Percentiles rank a stretch among this genome's conserved stretches.
phyloP scores from a whole-genome alignment of 225 moss, liverwort and hornwort genomes.

The Marchantia paleacea region DNA sequence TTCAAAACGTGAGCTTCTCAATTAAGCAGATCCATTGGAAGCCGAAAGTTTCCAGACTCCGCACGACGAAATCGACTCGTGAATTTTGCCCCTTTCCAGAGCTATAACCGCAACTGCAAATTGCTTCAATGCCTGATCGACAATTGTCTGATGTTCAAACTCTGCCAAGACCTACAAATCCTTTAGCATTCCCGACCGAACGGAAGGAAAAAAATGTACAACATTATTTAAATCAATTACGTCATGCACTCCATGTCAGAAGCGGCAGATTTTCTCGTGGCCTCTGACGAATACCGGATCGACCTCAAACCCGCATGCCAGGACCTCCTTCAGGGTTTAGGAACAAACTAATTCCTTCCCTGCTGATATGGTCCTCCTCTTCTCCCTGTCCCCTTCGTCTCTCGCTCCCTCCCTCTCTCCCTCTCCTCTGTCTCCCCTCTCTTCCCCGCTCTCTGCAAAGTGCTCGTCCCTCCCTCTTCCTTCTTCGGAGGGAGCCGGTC shows the following conservation, averaged over 20 bases:
- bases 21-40: constrained; percentile 9
- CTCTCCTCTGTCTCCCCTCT: not conserved
- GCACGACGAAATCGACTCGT: not conserved
- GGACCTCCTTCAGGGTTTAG: not conserved
- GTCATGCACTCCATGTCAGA: not conserved
- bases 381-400: not conserved
- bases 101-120: not conserved
- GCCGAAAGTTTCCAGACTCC: not conserved
- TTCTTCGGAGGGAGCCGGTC: no score
- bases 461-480: no score
- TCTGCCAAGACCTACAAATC: not conserved
- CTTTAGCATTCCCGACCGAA: not conserved
- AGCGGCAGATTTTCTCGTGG: not conserved
- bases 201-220: not conserved
- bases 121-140: not conserved
- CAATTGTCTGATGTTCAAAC: not conserved
- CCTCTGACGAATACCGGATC: not conserved
- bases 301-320: not conserved
- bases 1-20: not conserved
- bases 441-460: not conserved
- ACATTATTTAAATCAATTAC: not conserved
- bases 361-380: no score
- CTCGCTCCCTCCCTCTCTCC: not conserved
- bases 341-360: not conserved
- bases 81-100: not conserved